Evolutionary conservation across 345 rosid genomes (phyloP).

Genomic region (Durio zibethinus): DNA sequence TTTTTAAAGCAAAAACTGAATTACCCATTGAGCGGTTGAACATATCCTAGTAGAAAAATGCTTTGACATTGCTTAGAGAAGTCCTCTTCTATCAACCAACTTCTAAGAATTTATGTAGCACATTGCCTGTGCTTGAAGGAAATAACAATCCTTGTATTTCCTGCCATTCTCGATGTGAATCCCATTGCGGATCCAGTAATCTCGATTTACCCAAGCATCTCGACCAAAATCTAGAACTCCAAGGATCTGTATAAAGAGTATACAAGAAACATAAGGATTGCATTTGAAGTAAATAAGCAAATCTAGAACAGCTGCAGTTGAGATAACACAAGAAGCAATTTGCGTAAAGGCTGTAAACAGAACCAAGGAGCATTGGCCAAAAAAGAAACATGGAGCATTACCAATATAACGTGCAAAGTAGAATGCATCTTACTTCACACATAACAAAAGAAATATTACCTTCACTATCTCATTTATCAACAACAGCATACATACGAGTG

Average conservation of each 20-base stretch:
- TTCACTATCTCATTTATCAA: not conserved
- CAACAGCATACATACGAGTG: not conserved
- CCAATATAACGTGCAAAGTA: not conserved
- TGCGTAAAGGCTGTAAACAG: not conserved
- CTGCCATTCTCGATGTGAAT: constrained; percentile 65
- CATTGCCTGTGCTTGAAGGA: constrained; percentile 76
- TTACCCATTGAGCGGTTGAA: not conserved
- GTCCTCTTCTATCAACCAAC: not conserved
- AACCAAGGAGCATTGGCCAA: not conserved
- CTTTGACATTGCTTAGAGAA: not conserved
- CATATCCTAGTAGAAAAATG: not conserved
- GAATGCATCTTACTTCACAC: not conserved
- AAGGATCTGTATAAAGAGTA: constrained; percentile 37
- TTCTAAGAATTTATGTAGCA: constrained; percentile 63
- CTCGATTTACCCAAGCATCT: constrained; percentile 87
- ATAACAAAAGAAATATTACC: not conserved
- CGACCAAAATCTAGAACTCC: constrained; percentile 62
- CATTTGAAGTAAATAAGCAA: not conserved
- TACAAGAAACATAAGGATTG: not conserved
- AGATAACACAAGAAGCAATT: not conserved
- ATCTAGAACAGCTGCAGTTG: not conserved
- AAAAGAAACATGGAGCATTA: too few relatives aligned
- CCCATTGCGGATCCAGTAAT: constrained; percentile 84
- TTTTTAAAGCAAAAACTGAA: not conserved
- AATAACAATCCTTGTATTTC: constrained; percentile 91